phyloP scores from a whole-genome alignment of 192 early-diverging fungal genomes.

The Backusella liffmaniae region DNA sequence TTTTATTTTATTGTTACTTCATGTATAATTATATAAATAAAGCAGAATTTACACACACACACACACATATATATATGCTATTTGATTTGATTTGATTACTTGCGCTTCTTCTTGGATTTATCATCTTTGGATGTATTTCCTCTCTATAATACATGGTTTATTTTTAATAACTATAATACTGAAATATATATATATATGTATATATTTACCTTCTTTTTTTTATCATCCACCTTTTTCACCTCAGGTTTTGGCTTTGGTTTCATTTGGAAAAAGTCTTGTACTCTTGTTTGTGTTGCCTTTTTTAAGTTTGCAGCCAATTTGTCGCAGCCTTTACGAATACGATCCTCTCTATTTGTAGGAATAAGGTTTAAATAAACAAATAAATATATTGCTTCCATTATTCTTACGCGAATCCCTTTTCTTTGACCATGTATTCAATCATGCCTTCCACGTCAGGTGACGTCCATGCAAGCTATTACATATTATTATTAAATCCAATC shows the following conservation, averaged over 20 bases:
- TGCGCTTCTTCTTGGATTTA: not conserved
- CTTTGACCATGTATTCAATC: conserved; percentile 85
- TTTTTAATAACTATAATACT: not conserved
- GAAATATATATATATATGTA: too few species aligned
- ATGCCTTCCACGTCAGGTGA: conserved; percentile 78
- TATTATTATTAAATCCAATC: not conserved
- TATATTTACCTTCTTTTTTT: not conserved
- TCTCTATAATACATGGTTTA: not conserved
- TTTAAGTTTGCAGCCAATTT: conserved; percentile 78
- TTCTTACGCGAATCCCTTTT: conserved; percentile 89
- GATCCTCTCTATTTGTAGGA: conserved; percentile 66
- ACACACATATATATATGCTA: too few species aligned
- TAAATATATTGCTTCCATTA: not conserved
- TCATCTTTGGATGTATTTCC: not conserved
- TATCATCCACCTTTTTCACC: not conserved
- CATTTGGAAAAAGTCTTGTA: conserved; percentile 87
- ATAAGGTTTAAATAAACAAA: not conserved
- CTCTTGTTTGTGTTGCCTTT: conserved; percentile 83
- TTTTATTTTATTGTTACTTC: not conserved
- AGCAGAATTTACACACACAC: not conserved
- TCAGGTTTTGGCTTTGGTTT: not conserved
- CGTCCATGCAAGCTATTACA: conserved; percentile 63
- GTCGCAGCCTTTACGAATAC: conserved; percentile 76
- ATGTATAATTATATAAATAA: not conserved
- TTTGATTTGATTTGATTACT: not conserved